A percentile compares a stretch with the other conserved stretches of the same genome.
phyloP scores from a whole-genome alignment of 1,284 basidiomycete genomes.

The Heliocybe sulcata region DNA sequence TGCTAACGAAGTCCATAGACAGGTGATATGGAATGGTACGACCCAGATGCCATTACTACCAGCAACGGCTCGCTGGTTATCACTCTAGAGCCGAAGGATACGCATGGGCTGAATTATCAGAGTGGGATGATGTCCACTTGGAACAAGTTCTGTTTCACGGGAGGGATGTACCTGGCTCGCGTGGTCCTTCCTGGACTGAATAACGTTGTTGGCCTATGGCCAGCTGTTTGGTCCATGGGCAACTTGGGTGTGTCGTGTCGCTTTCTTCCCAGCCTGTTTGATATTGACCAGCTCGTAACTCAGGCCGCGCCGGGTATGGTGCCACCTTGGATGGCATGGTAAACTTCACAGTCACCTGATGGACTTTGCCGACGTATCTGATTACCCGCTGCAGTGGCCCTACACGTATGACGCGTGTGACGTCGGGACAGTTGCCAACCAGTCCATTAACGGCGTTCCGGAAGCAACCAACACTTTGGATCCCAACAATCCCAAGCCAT shows the following conservation, averaged over 20 bases:
- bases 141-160: constrained; percentile 62
- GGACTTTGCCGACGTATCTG: neutral
- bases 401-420: constrained; percentile 76
- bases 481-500: constrained; percentile 20
- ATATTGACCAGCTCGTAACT: neutral
- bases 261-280: neutral
- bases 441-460: constrained; percentile 33
- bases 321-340: constrained; percentile 17
- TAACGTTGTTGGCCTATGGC: constrained; percentile 42
- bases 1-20: constrained; percentile 24
- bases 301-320: constrained; percentile 16
- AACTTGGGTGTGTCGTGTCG: constrained; percentile 35
- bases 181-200: constrained; percentile 29
- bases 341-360: neutral
- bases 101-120: constrained; percentile 54
- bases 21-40: constrained; percentile 50
- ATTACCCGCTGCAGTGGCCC: constrained; percentile 42
- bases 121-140: constrained; percentile 21
- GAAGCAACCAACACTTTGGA: constrained; percentile 38
- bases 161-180: constrained; percentile 36
- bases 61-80: constrained; percentile 56
- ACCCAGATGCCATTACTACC: constrained; percentile 61
- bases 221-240: constrained; percentile 54
- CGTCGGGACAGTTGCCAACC: constrained; percentile 54
- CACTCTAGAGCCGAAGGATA: constrained; percentile 35